Evolutionary conservation across 805 yeast species (phyloP).

Genomic region (Hanseniaspora nectarophila): DNA sequence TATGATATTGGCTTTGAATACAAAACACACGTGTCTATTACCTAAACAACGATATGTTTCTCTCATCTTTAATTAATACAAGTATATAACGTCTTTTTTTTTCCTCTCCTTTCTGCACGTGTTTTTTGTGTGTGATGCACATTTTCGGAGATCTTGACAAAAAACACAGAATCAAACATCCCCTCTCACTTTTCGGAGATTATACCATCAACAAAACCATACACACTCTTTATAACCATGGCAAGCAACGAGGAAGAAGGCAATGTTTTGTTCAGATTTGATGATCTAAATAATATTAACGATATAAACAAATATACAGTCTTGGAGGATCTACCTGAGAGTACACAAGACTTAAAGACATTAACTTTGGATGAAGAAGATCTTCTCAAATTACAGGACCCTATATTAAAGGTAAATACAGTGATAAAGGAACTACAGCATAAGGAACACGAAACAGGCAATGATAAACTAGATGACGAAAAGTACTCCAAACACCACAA

Average conservation of each 20-base stretch:
- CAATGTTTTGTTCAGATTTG: neutral
- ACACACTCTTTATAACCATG: neutral
- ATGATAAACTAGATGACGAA: neutral
- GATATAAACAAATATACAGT: conserved; percentile 19
- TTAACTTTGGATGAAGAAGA: neutral
- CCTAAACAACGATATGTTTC: too few species aligned
- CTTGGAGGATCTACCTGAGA: neutral
- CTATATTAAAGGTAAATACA: neutral
- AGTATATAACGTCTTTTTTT: too few species aligned
- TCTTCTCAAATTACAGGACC: neutral
- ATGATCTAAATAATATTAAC: conserved; percentile 15
- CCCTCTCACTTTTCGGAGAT: too few species aligned
- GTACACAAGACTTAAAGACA: neutral
- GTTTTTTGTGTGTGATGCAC: too few species aligned
- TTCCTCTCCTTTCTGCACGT: too few species aligned
- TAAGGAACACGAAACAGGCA: neutral
- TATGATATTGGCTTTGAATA: too few species aligned
- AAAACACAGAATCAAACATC: too few species aligned
- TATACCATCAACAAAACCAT: too few species aligned
- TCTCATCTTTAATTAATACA: too few species aligned
- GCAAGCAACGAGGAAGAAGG: neutral
- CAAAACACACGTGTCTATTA: too few species aligned
- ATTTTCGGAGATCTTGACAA: too few species aligned
- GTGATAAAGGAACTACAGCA: neutral
- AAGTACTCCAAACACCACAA: conserved; percentile 5